Percentiles rank a stretch among this genome's conserved stretches.
phyloP scores from a whole-genome alignment of 768 basidiomycete genomes.

The Lactarius vividus region DNA sequence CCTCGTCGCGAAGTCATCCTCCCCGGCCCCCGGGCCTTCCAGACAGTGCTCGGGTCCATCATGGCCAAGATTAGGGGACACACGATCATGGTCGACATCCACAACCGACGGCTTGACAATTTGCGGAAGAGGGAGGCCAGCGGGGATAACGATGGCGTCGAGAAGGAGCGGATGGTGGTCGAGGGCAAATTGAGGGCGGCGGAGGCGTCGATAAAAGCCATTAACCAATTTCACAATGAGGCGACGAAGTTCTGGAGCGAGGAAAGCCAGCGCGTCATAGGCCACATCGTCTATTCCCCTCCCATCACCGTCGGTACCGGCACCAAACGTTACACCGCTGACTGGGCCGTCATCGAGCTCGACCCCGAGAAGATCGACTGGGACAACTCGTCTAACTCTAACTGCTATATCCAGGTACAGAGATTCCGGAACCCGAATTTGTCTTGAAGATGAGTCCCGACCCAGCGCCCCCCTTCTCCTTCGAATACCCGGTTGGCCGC shows the following conservation, averaged over 20 bases:
- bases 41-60: not conserved
- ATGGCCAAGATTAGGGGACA: not conserved
- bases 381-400: conserved; percentile 19
- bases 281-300: conserved; percentile 5
- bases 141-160: not conserved
- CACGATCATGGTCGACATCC: too few species aligned
- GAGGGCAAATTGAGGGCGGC: not conserved
- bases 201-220: not conserved
- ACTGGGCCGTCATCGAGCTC: conserved; percentile 34
- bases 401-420: conserved; percentile 13
- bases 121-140: too few species aligned
- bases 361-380: conserved; percentile 29
- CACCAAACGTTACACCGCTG: conserved; percentile 26
- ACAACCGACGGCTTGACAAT: not conserved
- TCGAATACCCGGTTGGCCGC: conserved; percentile 27
- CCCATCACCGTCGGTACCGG: conserved; percentile 24
- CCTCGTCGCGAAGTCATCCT: not conserved
- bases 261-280: not conserved
- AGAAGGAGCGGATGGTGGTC: not conserved
- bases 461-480: not conserved
- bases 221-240: not conserved
- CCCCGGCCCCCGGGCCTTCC: not conserved
- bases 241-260: not conserved
- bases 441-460: too few species aligned
- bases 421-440: not conserved